Conservation (phyloP, 345 rosid species). For the Syzygium grande region DNA sequence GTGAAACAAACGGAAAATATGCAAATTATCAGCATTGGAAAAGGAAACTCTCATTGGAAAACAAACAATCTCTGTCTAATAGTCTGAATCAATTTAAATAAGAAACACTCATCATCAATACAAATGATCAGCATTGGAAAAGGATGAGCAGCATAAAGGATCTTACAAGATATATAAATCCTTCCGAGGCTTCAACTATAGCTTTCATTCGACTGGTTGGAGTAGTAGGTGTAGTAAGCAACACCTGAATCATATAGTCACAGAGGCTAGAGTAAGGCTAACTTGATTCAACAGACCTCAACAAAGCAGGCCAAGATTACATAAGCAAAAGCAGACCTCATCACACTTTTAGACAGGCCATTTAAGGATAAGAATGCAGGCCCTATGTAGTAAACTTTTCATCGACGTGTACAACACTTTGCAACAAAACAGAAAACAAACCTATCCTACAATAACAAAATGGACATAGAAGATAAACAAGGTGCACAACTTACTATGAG, state of each 20-base stretch:
- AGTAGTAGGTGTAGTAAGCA: slow-evolving; percentile 93
- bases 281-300: neutral
- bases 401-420: neutral
- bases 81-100: neutral
- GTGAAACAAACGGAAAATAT: too few species aligned
- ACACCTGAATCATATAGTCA: slow-evolving; percentile 40
- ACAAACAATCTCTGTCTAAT: neutral
- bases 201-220: slow-evolving; percentile 78
- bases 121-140: neutral
- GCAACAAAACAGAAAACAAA: neutral
- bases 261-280: neutral
- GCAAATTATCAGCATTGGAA: too few species aligned
- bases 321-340: neutral
- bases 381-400: neutral
- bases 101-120: neutral
- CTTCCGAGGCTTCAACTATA: slow-evolving; percentile 87
- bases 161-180: slow-evolving; percentile 92
- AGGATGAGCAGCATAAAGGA: neutral
- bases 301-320: neutral
- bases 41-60: too few species aligned
- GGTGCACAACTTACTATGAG: neutral
- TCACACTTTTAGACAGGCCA: neutral
- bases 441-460: neutral
- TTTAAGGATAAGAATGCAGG: neutral
- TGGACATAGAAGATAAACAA: neutral